A percentile compares a stretch with the other conserved stretches of the same genome.
These are phyloP conservation scores for Lepidium sativum DNA, from an alignment of 345 rosid genomes.

Conservation along the genomic window DNA sequence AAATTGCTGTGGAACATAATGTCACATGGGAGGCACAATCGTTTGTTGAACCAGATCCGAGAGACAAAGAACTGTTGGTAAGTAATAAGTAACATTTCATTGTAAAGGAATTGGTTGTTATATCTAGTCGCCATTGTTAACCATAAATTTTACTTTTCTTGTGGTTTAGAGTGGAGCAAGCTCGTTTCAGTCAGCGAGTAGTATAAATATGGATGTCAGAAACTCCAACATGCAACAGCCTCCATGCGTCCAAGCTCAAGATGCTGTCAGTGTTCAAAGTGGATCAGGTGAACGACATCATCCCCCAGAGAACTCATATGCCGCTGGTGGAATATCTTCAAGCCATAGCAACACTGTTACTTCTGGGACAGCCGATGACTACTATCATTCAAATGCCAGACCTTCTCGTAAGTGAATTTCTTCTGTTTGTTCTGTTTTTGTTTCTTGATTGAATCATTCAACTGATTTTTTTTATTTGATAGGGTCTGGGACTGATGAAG, in stretches of 20 bases:
- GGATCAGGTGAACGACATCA: constrained; percentile 29
- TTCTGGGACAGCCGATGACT: constrained; percentile 20
- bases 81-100: not conserved
- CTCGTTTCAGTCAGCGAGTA: constrained; percentile 37
- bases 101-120: not conserved
- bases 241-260: constrained; percentile 30
- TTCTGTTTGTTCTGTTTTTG: not conserved
- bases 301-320: constrained; percentile 19
- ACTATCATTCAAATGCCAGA: constrained; percentile 12
- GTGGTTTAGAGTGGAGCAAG: constrained; percentile 55
- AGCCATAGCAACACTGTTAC: constrained; percentile 23
- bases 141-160: not conserved
- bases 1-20: constrained; percentile 71
- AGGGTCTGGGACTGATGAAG: constrained; percentile 17
- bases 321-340: constrained; percentile 30
- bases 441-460: constrained; percentile 1
- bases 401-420: constrained; percentile 17
- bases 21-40: constrained; percentile 67
- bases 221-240: constrained; percentile 32
- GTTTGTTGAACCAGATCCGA: constrained; percentile 53
- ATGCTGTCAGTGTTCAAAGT: constrained; percentile 24
- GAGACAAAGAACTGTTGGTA: constrained; percentile 37
- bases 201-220: constrained; percentile 23
- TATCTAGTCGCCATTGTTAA: not conserved
- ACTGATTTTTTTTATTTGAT: constrained; percentile 7